phyloP scores from a whole-genome alignment of 306 rosid genomes.

The Quercus gilva region DNA sequence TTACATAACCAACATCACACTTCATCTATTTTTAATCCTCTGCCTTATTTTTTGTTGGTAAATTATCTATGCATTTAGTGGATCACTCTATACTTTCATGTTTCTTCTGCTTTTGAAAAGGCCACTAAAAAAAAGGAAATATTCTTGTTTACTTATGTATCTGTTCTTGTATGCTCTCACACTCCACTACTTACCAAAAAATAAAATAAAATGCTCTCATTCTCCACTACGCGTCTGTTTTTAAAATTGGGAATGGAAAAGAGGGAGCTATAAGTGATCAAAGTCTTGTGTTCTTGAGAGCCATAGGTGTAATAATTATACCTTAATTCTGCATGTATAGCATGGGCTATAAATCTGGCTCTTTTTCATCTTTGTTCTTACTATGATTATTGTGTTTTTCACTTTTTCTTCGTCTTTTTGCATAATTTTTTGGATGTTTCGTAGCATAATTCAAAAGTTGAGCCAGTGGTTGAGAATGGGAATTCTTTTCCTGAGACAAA shows the following conservation, averaged over 20 bases:
- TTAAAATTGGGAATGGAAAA: neutral
- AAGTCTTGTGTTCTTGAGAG: neutral
- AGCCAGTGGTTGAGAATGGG: conserved; percentile 70
- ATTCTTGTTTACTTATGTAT: neutral
- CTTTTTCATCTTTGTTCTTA: neutral
- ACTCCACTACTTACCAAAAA: too few relatives aligned
- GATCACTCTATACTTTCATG: neutral
- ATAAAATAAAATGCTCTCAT: too few relatives aligned
- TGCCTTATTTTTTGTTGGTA: neutral
- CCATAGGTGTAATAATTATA: neutral
- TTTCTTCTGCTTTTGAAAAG: neutral
- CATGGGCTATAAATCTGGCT: neutral
- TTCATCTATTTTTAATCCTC: neutral
- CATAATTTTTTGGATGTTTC: conserved; percentile 25
- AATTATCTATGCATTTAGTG: neutral
- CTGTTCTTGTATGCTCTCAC: too few relatives aligned
- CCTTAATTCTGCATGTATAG: neutral
- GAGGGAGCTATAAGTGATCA: neutral
- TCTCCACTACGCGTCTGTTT: neutral
- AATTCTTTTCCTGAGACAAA: conserved; percentile 68
- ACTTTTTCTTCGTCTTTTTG: neutral
- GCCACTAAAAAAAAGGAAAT: neutral
- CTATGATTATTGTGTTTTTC: neutral
- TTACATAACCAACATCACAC: neutral
- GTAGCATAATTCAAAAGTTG: conserved; percentile 65